Evolutionary conservation across 2,329 filamentous ascomycete species (phyloP), one percentile per base, ranked within the genome.

Genomic region (Colletotrichum falcatum): DNA sequence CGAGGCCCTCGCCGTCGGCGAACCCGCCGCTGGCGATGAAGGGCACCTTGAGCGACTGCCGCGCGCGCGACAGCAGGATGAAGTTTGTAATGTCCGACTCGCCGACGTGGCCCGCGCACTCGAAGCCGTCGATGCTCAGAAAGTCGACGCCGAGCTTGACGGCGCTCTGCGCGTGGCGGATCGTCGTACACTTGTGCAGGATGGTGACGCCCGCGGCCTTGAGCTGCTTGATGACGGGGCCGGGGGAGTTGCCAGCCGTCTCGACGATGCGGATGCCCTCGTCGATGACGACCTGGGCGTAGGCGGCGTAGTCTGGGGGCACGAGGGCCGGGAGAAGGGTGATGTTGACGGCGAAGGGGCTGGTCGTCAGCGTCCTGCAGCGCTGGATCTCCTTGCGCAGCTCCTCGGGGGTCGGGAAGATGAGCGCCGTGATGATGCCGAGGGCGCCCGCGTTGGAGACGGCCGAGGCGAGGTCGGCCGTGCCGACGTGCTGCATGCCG

Each of bases 11-110:
- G 0, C 96, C 96, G 79, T 99, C 96, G 16, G 94, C 95, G 78
- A 99, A 98, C 2, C 96, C 96, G 66, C 96, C 96, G 1, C 93
- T 97, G 0, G 96, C 96, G 78, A 99, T 97, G 81, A 98, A 99
- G 0, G 96, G 96, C 12, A 97, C 89, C 44, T 88, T 88, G 46
- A 99, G 89, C 1, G 90, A 88, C 83, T 98, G 96, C 18, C 96
- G 88, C 16, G 96, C 95, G 71, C 92, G 88, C 80, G 90, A 92
- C 61, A 98, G 88, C 26, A 99, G 88, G 78, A 96, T 95, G 80
- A 96, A 94, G 83, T 96, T 96, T 71, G 93, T 95, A 76, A 96
- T 94, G 81, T 96, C 94, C 70, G 88, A 91, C 85, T 96, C 93
- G 79, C 93, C 93, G 65, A 96, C 93, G 84, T 96, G 93, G 74